Evolutionary conservation across 805 yeast species (phyloP), one percentile per base, ranked within the genome.

Genomic region (Candida vaughaniae): DNA sequence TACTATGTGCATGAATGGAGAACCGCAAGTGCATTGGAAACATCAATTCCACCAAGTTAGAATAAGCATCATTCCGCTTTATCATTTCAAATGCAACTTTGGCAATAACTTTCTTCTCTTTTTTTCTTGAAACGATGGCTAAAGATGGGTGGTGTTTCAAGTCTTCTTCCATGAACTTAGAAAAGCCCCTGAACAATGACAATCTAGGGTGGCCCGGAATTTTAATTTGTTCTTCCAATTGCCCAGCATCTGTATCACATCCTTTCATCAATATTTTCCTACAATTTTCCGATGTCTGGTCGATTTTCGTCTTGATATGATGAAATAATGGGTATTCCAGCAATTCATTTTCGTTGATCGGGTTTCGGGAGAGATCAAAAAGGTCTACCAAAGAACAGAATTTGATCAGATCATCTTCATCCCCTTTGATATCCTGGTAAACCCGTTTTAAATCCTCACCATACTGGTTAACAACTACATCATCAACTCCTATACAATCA

Each of bases 71-170:
- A 49, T 78, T 78, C 46, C 83, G 39, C 51, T 71, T 76, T 42
- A 78, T 78, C 83, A 78, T 78, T 50, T 78, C 82, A 53, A 77
- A 78, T 1, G 83, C 80, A 30, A 78, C 74, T 40, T 66, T 67
- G 1, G 80, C 64, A 14, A 74, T 70, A 16, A 64, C 54, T 52
- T 74, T 76, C 47, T 77, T 77, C 53, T 67, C 72, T 33, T 62
- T 61, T 53, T 74, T 75, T 35, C 64, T 69, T 0, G 81, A 74
- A 31, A 62, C 39, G 6, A 46, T 45, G 17, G 57, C 42, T 31
- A 72, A 67, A 30, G 53, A 55, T 5, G 69, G 60, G 36, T 77
- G 69, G 20, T 58, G 50, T n/a, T 56, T 53, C 46, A 78, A 62
- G 49, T 78, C 84, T 47, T 77, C 82, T 43, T 61, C 59, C 84